phyloP scores from a whole-genome alignment of 192 early-diverging fungal genomes.

The Dispira parvispora region DNA sequence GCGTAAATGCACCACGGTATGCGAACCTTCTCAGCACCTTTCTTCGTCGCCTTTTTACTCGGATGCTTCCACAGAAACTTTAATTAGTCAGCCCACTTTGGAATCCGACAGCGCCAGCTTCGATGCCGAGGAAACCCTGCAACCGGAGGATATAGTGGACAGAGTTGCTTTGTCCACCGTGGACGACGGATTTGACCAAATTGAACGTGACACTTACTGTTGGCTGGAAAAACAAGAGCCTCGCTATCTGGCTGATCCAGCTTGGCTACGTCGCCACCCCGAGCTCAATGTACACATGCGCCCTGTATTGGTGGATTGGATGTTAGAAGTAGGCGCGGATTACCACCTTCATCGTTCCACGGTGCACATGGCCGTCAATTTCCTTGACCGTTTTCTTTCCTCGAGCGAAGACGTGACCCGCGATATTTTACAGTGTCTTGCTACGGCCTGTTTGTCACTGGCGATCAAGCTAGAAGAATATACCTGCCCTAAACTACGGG shows the following conservation, averaged over 20 bases:
- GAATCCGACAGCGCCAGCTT: neutral
- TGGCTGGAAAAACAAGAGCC: neutral
- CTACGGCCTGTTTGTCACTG: conserved; percentile 28
- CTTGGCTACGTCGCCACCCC: conserved; percentile 16
- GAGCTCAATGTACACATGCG: conserved; percentile 29
- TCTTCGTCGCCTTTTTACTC: neutral
- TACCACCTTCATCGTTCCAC: conserved; percentile 30
- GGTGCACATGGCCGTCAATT: conserved; percentile 26
- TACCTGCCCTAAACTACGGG: conserved; percentile 21
- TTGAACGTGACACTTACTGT: neutral
- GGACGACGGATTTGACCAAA: conserved; percentile 1
- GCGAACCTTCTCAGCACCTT: too few relatives aligned
- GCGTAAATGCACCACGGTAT: too few relatives aligned
- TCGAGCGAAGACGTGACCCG: conserved; percentile 17
- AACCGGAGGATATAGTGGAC: too few relatives aligned
- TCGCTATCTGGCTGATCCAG: neutral
- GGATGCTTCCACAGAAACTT: conserved; percentile 6
- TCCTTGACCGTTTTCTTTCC: conserved; percentile 25
- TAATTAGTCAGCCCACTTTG: neutral
- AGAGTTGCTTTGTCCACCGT: neutral
- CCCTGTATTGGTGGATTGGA: conserved; percentile 35
- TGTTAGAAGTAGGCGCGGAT: conserved; percentile 31
- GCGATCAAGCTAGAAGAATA: conserved; percentile 33
- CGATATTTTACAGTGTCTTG: conserved; percentile 30
- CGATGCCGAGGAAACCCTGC: neutral